Evolutionary conservation across 2,329 filamentous ascomycete genomes (phyloP), one percentile per base, ranked within the genome.

Genomic region (Diaporthe citri): DNA sequence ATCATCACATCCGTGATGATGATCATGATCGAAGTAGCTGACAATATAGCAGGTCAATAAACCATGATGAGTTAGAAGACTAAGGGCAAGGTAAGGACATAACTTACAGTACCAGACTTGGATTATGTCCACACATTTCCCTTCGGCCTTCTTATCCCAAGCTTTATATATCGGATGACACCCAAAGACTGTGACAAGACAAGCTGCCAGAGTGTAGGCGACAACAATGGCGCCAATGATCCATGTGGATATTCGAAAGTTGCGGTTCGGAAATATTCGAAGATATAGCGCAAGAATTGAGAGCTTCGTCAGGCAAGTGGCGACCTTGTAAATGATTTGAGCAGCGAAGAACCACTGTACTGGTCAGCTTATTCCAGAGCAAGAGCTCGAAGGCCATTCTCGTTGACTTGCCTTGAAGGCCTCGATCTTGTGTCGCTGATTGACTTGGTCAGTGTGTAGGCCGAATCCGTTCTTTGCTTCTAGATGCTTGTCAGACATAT

Each of bases 311-410:
- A 77, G 34, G 28, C 76, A 77, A n/a, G 67, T 73, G 22, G 67
- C 75, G 52, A 76, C 34, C 66, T 77, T 77, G 73, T 77, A 77
- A 5, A 77, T 70, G 39, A 77, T 64, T 39, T 77, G 76, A 8
- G 76, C 75, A 4, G 75, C 76, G 71, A 77, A 77, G 71, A 77
- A 77, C 72, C 73, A 77, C 76, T 77, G 31, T 17, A 15, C 20
- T 0, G 64, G 70, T 73, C 51, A 62, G 52, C 34, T n/a, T 17
- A 6, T 28, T 41, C 1, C 46, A 22, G n/a, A 36, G 8, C 0
- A 9, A 9, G 15, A 28, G 22, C 31, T 55, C 46, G 12, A 4
- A 10, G 20, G 20, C 22, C 46, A 28, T 20, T 1, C 3, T 20
- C 4, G 8, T 31, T 28, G 7, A 41, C 64, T 55, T 69, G 8